Conservation (phyloP, 2,329 filamentous ascomycete genomes). For the Ploettnerulaceae sp. region DNA sequence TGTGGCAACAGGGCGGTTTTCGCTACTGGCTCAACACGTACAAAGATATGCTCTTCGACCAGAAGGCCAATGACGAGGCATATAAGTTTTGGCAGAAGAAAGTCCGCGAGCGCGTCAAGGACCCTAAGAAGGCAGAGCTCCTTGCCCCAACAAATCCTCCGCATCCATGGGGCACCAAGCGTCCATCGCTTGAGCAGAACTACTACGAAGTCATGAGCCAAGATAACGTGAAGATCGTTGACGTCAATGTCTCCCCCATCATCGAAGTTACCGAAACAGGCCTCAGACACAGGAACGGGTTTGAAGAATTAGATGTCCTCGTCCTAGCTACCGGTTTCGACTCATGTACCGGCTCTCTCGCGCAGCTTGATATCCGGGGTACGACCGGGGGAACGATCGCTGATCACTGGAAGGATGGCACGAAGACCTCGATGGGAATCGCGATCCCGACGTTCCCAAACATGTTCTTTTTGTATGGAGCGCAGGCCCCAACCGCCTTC, state of each 20-base stretch:
- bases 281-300: conserved; percentile 32
- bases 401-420: conserved; percentile 34
- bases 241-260: conserved; percentile 42
- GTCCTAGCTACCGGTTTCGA: conserved; percentile 38
- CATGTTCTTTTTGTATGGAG: conserved; percentile 43
- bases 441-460: conserved; percentile 42
- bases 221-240: conserved; percentile 42
- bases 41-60: conserved; percentile 40
- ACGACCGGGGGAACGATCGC: conserved; percentile 29
- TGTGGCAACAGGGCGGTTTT: conserved; percentile 45
- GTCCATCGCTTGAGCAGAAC: conserved; percentile 42
- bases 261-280: conserved; percentile 36
- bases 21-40: conserved; percentile 43
- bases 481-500: conserved; percentile 38
- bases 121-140: conserved; percentile 41
- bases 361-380: conserved; percentile 33
- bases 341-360: conserved; percentile 33
- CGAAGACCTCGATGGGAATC: conserved; percentile 38
- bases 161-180: conserved; percentile 44
- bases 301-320: conserved; percentile 32
- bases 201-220: conserved; percentile 48
- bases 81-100: conserved; percentile 48
- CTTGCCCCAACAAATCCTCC: conserved; percentile 43
- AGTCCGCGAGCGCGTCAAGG: conserved; percentile 40
- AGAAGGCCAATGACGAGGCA: conserved; percentile 40